Percentiles rank a stretch among this genome's conserved stretches.
These are phyloP conservation scores for Colletotrichum sp. DNA, from an alignment of 2,329 filamentous ascomycete species.

Conservation along the genomic window DNA sequence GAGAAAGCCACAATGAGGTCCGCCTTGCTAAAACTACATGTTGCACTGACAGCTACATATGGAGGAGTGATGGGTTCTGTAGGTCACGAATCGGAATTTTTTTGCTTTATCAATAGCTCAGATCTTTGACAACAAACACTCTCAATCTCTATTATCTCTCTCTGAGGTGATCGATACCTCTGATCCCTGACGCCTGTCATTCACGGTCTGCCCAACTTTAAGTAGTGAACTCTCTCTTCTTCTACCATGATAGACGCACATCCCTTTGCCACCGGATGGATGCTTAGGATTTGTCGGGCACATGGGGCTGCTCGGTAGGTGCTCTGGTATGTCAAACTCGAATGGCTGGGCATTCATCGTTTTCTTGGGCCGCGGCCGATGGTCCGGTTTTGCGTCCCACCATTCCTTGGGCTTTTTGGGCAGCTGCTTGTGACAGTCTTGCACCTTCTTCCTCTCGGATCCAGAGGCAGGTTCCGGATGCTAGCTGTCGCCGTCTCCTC, in stretches of 20 bases:
- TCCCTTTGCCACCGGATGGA: constrained; percentile 46
- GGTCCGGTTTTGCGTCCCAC: constrained; percentile 36
- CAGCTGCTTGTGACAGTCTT: constrained; percentile 26
- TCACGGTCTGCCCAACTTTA: neutral
- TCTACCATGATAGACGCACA: constrained; percentile 57
- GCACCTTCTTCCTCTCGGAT: neutral
- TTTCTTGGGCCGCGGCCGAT: constrained; percentile 26
- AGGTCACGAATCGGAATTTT: neutral
- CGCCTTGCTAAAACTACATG: neutral
- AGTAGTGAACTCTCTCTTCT: constrained; percentile 21
- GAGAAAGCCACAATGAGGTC: neutral
- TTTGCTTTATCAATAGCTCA: neutral
- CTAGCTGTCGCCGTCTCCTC: constrained; percentile 13
- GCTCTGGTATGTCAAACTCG: constrained; percentile 55
- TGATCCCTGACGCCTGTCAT: constrained; percentile 15
- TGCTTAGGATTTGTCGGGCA: constrained; percentile 55
- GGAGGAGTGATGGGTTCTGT: neutral
- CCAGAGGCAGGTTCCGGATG: neutral
- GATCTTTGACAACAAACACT: neutral
- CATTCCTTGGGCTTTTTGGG: constrained; percentile 34
- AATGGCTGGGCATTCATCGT: constrained; percentile 33
- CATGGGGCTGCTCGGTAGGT: constrained; percentile 55
- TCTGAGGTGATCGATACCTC: constrained; percentile 20
- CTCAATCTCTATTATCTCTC: neutral
- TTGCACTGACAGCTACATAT: neutral